phyloP scores from a whole-genome alignment of 305 asterid genomes.

The Solanum hybrid region DNA sequence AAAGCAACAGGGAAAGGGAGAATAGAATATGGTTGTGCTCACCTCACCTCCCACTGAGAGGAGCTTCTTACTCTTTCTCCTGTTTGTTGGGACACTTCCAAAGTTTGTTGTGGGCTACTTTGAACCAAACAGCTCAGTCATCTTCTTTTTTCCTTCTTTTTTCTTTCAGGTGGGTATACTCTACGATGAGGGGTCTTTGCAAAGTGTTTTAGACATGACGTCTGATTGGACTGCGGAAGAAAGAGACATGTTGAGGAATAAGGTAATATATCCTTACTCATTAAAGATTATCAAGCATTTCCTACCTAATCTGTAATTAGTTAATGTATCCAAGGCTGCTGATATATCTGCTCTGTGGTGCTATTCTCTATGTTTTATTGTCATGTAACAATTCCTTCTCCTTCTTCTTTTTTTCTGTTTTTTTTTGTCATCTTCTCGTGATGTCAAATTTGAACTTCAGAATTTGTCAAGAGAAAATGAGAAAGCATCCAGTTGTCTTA shows the following conservation, averaged over 20 bases:
- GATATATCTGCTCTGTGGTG: background rate
- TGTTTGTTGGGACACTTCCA: background rate
- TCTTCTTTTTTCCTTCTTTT: background rate
- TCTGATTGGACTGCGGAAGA: conserved; percentile 86
- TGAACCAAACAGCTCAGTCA: background rate
- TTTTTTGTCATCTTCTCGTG: background rate
- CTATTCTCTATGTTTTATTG: background rate
- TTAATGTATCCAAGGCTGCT: background rate
- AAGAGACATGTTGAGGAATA: conserved; percentile 80
- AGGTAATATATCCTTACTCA: conserved; percentile 30
- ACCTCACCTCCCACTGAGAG: background rate
- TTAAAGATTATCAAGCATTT: background rate
- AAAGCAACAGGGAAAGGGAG: background rate
- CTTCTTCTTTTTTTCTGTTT: background rate
- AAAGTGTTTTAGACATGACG: conserved; percentile 67
- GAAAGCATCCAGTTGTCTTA: background rate
- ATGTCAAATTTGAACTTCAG: background rate
- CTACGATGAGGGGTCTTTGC: conserved; percentile 73
- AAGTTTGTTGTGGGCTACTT: background rate
- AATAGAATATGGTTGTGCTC: background rate
- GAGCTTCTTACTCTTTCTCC: background rate
- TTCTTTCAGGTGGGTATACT: conserved; percentile 74
- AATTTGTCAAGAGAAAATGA: background rate
- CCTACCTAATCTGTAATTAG: background rate
- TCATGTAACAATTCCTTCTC: background rate